A percentile compares a stretch with the other conserved stretches of the same genome.
Evolutionary conservation across 1,284 basidiomycete species (phyloP).

Genomic region (Cryptococcus sp.): DNA sequence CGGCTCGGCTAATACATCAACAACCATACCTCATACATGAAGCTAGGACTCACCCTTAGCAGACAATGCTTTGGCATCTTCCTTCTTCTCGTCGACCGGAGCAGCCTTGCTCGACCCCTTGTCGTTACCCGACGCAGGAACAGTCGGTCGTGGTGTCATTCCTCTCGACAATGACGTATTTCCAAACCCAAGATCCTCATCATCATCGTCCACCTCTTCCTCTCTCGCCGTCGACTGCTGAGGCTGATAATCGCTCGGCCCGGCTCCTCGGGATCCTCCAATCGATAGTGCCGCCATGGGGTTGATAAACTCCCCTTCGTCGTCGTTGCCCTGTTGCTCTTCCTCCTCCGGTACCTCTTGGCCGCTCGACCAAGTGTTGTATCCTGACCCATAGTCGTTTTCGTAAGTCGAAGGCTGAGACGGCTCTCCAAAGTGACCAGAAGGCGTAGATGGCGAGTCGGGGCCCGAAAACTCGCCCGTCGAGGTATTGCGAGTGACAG

Average conservation of each 20-base stretch:
- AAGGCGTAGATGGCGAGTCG: conserved; percentile 14
- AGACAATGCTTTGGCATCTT: background rate
- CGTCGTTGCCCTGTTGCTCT: conserved; percentile 43
- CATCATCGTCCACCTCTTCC: conserved; percentile 56
- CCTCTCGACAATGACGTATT: conserved; percentile 54
- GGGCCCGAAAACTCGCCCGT: conserved; percentile 19
- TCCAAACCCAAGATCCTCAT: conserved; percentile 86
- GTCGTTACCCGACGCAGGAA: conserved; percentile 11
- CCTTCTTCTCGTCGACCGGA: background rate
- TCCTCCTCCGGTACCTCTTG: conserved; percentile 17
- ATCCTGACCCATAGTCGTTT: background rate
- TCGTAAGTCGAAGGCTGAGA: conserved; percentile 1
- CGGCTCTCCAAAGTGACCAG: too few species aligned
- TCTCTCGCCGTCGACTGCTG: conserved; percentile 23
- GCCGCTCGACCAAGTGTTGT: background rate
- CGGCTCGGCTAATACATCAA: conserved; percentile 3
- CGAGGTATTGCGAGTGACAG: conserved; percentile 38
- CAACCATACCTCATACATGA: conserved; percentile 6
- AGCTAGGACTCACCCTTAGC: background rate
- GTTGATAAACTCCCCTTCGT: conserved; percentile 70
- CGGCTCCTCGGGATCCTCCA: conserved; percentile 3
- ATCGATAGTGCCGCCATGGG: conserved; percentile 62
- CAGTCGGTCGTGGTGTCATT: conserved; percentile 19
- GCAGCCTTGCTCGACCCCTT: conserved; percentile 9
- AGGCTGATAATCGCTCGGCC: conserved; percentile 6